Conservation (phyloP, 176 grass and related monocot species). For the Puya raimondii region DNA sequence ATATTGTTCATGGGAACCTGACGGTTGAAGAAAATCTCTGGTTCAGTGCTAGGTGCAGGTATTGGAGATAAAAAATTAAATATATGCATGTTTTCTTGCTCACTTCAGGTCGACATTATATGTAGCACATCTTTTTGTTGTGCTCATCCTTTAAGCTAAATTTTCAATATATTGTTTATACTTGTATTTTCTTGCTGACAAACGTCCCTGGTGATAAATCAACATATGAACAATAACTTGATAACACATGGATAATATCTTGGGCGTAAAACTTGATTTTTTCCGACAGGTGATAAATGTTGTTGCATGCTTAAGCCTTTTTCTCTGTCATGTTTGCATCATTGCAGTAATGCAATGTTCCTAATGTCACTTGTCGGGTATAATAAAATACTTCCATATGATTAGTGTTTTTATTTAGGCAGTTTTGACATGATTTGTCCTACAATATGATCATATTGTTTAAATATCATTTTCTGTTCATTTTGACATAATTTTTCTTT, state of each 20-base stretch:
- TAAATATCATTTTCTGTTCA: too few species aligned
- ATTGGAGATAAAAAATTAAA: conserved; percentile 9
- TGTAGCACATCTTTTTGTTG: neutral
- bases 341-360: neutral
- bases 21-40: conserved; percentile 93
- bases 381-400: neutral
- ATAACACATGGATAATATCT: too few species aligned
- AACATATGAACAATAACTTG: too few species aligned
- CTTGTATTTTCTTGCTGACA: too few species aligned
- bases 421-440: neutral
- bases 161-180: too few species aligned
- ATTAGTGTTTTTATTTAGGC: neutral
- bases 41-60: conserved; percentile 94
- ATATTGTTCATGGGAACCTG: conserved; percentile 93
- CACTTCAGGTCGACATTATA: neutral
- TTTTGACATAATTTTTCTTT: too few species aligned
- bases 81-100: neutral
- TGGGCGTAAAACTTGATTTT: too few species aligned
- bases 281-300: too few species aligned
- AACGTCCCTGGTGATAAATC: too few species aligned
- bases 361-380: neutral
- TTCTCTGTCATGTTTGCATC: too few species aligned
- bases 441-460: too few species aligned
- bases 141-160: neutral
- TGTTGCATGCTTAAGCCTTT: too few species aligned